Base-by-base conservation (phyloP, 2,329 filamentous ascomycete species). In the Diaporthe ampelina region DNA sequence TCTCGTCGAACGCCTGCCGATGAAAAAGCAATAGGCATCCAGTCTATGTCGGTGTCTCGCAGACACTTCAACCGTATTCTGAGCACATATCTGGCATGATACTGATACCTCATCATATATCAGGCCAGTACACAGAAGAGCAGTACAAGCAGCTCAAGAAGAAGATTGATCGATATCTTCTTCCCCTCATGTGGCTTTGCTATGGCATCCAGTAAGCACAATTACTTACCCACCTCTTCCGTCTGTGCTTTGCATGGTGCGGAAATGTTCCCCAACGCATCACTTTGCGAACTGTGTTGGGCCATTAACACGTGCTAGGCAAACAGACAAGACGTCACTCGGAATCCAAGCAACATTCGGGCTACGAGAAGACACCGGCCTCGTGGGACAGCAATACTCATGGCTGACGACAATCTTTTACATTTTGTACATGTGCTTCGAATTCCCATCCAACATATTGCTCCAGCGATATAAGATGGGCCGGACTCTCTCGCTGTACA, bases 181-280 rank as follows among this genome's bases (percentile, higher is more conserved):
- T 87, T 0, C 85, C 85, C 1, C 77, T 87, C 56, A 87, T 88
- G 85, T 88, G 84, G 82, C 78, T 84, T 10, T 87, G 85, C 76
- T 87, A 87, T 74, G 86, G 86, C 48, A 85, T 87, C 65, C 86
- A 88, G 75, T 43, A 43, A 19, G 40, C 40, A 13, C 15, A 19
- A 17, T 43, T 4, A 13, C 0, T 43, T 43, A 19, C 40, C 15
- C 4, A 17, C 15, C 40, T 43, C 40, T 17, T 43, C 40, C 17
- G 40, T 43, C 40, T 5, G 4, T 43, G 15, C 5, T 43, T 19
- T 43, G 40, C 4, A 43, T 7, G 40, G 40, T 19, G 40, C 13
- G 37, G 37, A 40, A 40, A 40, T 40, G 15, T 13, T 2, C 0
- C 37, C 37, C 11, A 40, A 40, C 1, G 11, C 37, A 40, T 13